These are phyloP conservation scores for Citrus mangshanensis DNA, from an alignment of 345 rosid species.

Conservation along the genomic window DNA sequence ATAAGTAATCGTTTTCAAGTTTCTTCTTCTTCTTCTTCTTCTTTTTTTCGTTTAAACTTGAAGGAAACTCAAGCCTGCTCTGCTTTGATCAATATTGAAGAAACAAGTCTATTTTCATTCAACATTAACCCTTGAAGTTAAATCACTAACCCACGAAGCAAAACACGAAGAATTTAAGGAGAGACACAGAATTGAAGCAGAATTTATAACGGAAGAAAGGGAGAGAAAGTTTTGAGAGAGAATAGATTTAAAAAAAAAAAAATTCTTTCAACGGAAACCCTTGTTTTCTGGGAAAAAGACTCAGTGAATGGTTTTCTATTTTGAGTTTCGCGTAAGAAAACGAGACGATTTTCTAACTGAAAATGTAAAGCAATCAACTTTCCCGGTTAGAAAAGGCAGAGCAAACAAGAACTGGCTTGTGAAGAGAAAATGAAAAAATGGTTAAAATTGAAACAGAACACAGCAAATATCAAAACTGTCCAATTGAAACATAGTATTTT, in stretches of 20 bases:
- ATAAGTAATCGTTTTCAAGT: not conserved
- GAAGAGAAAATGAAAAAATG: not conserved
- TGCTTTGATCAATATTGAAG: slow-evolving; percentile 39
- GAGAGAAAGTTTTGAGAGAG: not conserved
- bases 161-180: slow-evolving; percentile 11
- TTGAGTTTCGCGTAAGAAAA: not conserved
- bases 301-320: not conserved
- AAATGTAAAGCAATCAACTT: slow-evolving; percentile 18
- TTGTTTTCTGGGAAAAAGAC: slow-evolving; percentile 17
- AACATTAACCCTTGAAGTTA: slow-evolving; percentile 30
- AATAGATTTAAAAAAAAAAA: no score
- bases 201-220: slow-evolving; percentile 6
- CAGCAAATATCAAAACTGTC: not conserved
- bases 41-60: slow-evolving; percentile 17
- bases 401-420: not conserved
- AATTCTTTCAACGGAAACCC: slow-evolving; percentile 25
- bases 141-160: slow-evolving; percentile 14
- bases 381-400: slow-evolving; percentile 18
- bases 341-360: not conserved
- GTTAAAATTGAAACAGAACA: not conserved
- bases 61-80: slow-evolving; percentile 43
- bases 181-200: not conserved
- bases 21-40: no score
- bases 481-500: not conserved
- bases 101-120: slow-evolving; percentile 14